A percentile compares a stretch with the other conserved stretches of the same genome.
These are phyloP conservation scores for Bocquillonia castaneifolia DNA, from an alignment of 441 rosid genomes.

Conservation along the genomic window DNA sequence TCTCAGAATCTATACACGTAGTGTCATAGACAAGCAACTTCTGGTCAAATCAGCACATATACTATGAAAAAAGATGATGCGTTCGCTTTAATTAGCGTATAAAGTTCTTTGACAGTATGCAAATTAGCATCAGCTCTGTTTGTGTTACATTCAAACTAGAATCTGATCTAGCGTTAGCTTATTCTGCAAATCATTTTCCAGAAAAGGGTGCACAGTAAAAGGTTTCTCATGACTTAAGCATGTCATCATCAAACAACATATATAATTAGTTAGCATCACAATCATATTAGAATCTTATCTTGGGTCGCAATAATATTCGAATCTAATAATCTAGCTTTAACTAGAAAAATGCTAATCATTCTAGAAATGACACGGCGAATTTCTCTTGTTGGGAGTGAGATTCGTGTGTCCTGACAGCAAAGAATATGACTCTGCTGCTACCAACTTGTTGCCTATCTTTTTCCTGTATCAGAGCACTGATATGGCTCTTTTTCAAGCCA, in stretches of 20 bases:
- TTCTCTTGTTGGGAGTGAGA: not conserved
- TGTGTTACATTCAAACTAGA: slow-evolving; percentile 25
- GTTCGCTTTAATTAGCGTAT: not conserved
- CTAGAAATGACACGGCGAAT: not conserved
- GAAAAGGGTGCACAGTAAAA: not conserved
- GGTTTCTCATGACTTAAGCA: slow-evolving; percentile 6
- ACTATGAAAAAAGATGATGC: slow-evolving; percentile 9
- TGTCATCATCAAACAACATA: too few relatives aligned
- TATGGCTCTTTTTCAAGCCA: slow-evolving; percentile 7
- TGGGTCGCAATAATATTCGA: slow-evolving; percentile 26
- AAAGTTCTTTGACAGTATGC: slow-evolving; percentile 2
- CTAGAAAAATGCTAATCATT: slow-evolving; percentile 13
- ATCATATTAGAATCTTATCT: slow-evolving; percentile 30
- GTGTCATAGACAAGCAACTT: slow-evolving; percentile 3
- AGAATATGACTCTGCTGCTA: slow-evolving; percentile 9
- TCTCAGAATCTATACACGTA: not conserved
- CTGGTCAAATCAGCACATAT: slow-evolving; percentile 7
- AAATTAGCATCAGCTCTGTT: slow-evolving; percentile 8
- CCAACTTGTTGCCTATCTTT: slow-evolving; percentile 2
- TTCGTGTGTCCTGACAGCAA: not conserved
- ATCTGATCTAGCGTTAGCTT: slow-evolving; percentile 27
- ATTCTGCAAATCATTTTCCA: slow-evolving; percentile 26
- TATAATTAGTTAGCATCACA: slow-evolving; percentile 14
- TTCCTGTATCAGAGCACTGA: slow-evolving; percentile 1
- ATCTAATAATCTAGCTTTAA: slow-evolving; percentile 25